phyloP scores from a whole-genome alignment of 192 early-diverging fungal species.

The Rhizophagus prolifer region DNA sequence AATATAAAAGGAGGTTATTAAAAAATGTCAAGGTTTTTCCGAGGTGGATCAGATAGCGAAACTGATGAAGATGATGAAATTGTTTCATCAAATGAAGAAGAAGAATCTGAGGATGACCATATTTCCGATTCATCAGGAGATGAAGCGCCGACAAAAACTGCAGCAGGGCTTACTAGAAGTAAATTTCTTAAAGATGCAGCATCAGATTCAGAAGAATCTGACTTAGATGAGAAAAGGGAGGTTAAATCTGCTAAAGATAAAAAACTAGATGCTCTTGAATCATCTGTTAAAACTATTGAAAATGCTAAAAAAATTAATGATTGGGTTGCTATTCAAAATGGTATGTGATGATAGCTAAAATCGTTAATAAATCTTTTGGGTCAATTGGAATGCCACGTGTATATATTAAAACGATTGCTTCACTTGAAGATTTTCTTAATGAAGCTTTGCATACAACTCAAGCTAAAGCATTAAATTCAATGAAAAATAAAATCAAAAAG shows the following conservation, averaged over 20 bases:
- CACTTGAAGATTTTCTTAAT: conserved; percentile 78
- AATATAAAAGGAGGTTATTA: too few relatives aligned
- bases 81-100: conserved; percentile 56
- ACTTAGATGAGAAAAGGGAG: conserved; percentile 69
- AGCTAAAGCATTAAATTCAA: conserved; percentile 80
- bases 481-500: conserved; percentile 95
- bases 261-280: conserved; percentile 80
- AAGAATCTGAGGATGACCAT: conserved; percentile 49
- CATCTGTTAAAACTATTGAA: conserved; percentile 60
- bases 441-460: conserved; percentile 59
- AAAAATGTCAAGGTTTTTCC: conserved; percentile 89
- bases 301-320: conserved; percentile 85
- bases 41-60: conserved; percentile 63
- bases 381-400: conserved; percentile 60
- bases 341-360: conserved; percentile 49
- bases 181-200: conserved; percentile 44
- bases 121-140: conserved; percentile 44
- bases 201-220: conserved; percentile 54
- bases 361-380: conserved; percentile 60
- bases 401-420: conserved; percentile 70
- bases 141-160: conserved; percentile 51
- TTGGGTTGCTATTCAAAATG: conserved; percentile 80
- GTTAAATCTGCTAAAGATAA: conserved; percentile 86
- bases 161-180: conserved; percentile 35
- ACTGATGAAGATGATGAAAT: conserved; percentile 66